These are phyloP conservation scores for Calcarisporium arbuscula DNA, from an alignment of 2,329 filamentous ascomycete genomes.

Conservation along the genomic window DNA sequence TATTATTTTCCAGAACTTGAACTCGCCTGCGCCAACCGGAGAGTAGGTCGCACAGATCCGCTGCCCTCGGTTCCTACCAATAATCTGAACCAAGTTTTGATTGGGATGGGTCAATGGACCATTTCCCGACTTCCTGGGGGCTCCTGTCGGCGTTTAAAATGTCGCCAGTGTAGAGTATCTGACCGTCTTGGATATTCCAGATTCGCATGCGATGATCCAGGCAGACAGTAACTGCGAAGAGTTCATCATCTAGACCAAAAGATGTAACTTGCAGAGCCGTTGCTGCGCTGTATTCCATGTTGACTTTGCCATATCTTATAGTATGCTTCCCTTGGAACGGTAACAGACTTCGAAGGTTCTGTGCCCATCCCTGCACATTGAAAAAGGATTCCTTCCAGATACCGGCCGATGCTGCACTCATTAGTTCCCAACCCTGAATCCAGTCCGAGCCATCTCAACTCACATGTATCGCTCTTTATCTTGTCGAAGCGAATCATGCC, in stretches of 20 bases:
- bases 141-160: slow-evolving; percentile 63
- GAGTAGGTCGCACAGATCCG: slow-evolving; percentile 73
- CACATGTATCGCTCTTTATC: slow-evolving; percentile 41
- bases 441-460: slow-evolving; percentile 16
- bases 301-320: slow-evolving; percentile 55
- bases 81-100: slow-evolving; percentile 68
- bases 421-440: not conserved
- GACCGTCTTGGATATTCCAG: slow-evolving; percentile 82
- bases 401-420: slow-evolving; percentile 16
- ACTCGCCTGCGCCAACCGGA: slow-evolving; percentile 78
- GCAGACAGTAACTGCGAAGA: slow-evolving; percentile 70
- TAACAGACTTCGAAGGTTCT: slow-evolving; percentile 59
- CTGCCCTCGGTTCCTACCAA: slow-evolving; percentile 49
- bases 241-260: slow-evolving; percentile 41
- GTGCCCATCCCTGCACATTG: slow-evolving; percentile 66
- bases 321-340: slow-evolving; percentile 60
- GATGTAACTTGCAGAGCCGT: slow-evolving; percentile 53
- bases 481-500: slow-evolving; percentile 66
- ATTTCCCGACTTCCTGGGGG: slow-evolving; percentile 63
- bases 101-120: slow-evolving; percentile 73
- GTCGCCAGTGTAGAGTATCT: slow-evolving; percentile 70
- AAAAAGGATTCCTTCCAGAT: slow-evolving; percentile 68
- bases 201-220: slow-evolving; percentile 84
- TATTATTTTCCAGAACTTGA: slow-evolving; percentile 84
- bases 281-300: slow-evolving; percentile 62